These are phyloP conservation scores for Cyclocybe aegerita DNA, from an alignment of 768 basidiomycete species.

Conservation along the genomic window DNA sequence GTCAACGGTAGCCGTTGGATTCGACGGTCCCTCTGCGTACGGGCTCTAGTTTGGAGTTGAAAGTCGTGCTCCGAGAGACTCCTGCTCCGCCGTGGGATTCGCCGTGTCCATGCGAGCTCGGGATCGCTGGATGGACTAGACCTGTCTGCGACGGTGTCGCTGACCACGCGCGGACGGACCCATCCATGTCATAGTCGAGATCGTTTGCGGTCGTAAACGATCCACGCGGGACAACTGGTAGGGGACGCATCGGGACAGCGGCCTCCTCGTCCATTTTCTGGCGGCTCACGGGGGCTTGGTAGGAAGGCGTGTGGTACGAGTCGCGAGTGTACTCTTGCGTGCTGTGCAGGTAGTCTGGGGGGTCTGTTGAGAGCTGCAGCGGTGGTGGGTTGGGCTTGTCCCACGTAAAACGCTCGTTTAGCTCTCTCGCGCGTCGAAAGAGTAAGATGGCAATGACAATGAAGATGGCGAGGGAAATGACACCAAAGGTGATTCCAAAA, in stretches of 20 bases:
- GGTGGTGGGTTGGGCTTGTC: too few species aligned
- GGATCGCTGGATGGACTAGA: neutral
- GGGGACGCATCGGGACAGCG: conserved; percentile 6
- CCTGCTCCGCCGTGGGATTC: neutral
- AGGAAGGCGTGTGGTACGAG: neutral
- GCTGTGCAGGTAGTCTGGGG: too few species aligned
- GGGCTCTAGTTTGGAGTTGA: conserved; percentile 8
- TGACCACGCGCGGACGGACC: neutral
- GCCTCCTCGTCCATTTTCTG: neutral
- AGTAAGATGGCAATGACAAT: neutral
- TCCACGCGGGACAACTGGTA: conserved; percentile 7
- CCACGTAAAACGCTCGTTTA: too few species aligned
- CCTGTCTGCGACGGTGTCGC: neutral
- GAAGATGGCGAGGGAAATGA: neutral
- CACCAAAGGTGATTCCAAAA: neutral
- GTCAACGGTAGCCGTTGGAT: neutral
- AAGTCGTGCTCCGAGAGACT: conserved; percentile 6
- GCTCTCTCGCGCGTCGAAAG: neutral
- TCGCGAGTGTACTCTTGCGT: too few species aligned
- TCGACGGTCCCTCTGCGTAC: neutral
- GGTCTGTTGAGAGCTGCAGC: too few species aligned
- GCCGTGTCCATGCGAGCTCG: conserved; percentile 1
- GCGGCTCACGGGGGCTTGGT: neutral
- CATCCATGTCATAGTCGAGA: conserved; percentile 1
- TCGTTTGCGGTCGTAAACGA: conserved; percentile 4